Percentiles rank a stretch among this genome's conserved stretches.
Conservation (phyloP, 345 rosid genomes). For the Luvunga scandens region DNA sequence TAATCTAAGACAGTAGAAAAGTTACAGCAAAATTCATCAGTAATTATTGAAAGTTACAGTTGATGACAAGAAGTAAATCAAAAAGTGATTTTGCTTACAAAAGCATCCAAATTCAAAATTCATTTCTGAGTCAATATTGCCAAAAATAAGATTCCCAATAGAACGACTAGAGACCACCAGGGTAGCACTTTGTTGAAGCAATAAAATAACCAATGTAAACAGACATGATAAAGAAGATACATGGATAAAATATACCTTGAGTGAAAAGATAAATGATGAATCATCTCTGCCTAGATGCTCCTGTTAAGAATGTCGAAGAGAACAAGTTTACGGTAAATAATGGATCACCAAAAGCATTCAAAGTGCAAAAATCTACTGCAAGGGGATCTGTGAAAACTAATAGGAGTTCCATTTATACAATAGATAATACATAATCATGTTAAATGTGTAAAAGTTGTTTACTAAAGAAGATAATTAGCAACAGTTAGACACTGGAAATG, state of each 20-base stretch:
- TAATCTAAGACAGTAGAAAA: background rate
- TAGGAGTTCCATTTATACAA: background rate
- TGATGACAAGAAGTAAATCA: background rate
- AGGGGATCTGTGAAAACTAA: background rate
- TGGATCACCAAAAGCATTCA: background rate
- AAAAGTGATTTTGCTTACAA: background rate
- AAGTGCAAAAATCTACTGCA: background rate
- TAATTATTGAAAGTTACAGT: background rate
- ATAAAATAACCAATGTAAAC: background rate
- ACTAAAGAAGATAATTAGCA: conserved; percentile 1
- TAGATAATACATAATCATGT: background rate
- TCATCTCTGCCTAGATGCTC: conserved; percentile 92
- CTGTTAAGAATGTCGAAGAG: conserved; percentile 34
- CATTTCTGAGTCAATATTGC: background rate
- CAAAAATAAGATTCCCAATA: background rate
- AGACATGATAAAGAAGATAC: conserved; percentile 12
- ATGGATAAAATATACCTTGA: conserved; percentile 53
- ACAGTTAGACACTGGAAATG: background rate
- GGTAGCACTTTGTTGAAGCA: background rate
- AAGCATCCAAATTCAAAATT: background rate
- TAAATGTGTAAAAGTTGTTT: background rate
- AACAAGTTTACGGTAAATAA: background rate
- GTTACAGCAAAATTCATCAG: background rate
- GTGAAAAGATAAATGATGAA: conserved; percentile 76
- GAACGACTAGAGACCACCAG: background rate